A percentile compares a stretch with the other conserved stretches of the same genome.
Conservation (phyloP, 495 filamentous ascomycete genomes). For the Penicillium manginii region DNA sequence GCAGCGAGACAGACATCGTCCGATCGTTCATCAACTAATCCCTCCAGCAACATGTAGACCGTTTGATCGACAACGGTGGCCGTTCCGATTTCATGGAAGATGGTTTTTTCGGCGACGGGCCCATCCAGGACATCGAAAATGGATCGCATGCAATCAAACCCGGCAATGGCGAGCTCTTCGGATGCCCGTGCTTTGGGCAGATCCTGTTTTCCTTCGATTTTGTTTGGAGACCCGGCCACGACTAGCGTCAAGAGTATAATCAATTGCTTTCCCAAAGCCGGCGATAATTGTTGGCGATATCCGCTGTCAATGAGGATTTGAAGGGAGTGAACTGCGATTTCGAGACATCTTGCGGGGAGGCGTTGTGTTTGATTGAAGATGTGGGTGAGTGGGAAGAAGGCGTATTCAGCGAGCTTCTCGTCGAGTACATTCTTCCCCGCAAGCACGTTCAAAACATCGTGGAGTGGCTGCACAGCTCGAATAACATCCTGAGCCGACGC, state of each 20-base stretch:
- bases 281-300: constrained; percentile 70
- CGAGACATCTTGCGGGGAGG: constrained; percentile 72
- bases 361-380: constrained; percentile 77
- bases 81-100: constrained; percentile 57
- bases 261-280: constrained; percentile 78
- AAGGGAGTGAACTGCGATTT: constrained; percentile 74
- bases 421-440: constrained; percentile 62
- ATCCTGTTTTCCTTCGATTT: constrained; percentile 34
- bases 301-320: constrained; percentile 71
- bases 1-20: constrained; percentile 68
- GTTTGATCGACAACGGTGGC: constrained; percentile 79
- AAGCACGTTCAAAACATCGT: constrained; percentile 54
- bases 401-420: constrained; percentile 85
- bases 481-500: constrained; percentile 58
- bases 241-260: constrained; percentile 83
- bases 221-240: constrained; percentile 68
- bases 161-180: constrained; percentile 69
- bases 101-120: constrained; percentile 54
- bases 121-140: constrained; percentile 52
- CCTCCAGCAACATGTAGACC: constrained; percentile 79
- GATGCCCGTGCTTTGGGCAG: constrained; percentile 48
- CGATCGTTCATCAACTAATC: constrained; percentile 60
- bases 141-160: constrained; percentile 58
- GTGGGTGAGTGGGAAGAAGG: constrained; percentile 90
- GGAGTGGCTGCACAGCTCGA: constrained; percentile 57